Evolutionary conservation across 1,139 yeast genomes (phyloP), one percentile per base, ranked within the genome.

Genomic region (Protomyces arabidopsidicola): DNA sequence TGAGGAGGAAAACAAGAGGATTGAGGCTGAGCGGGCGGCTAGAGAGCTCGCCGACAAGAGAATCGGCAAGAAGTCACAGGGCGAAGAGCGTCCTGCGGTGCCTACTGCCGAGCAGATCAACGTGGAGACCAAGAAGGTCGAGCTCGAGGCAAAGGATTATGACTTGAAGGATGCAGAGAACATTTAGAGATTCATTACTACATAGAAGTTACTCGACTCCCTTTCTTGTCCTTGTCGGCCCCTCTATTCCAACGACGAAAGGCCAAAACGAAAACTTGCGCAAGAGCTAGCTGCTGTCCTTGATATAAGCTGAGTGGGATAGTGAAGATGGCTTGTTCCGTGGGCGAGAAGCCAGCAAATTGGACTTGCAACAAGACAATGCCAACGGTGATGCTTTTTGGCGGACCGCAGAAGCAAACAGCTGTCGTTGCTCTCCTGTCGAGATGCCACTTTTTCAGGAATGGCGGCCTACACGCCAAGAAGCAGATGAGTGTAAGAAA

Each of bases 371-470:
- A 79, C 64, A 90, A 78, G 1, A 96, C 87, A 1, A 90, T 95
- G 54, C 97, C 97, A 61, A 90, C 78, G 0, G 96, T 96, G 0
- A 96, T 96, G 0, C 96, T 89, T 73, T 90, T 90, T 2, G 97
- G 96, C 1, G 96, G 95, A 5, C 96, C 96, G 74, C 96, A 89
- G 65, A 89, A 81, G 86, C 90, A 81, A 56, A 90, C 80, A 3
- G 93, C 82, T 38, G 88, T 88, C 0, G 96, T 84, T 4, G 48
- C 24, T 3, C 27, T 6, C 12, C 22, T 42, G 16, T 42, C 48
- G 22, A 42, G 12, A 71, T 90, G 96, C 64, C 77, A 75, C 69
- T 86, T 82, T 69, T 80, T 78, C 74, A 87, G 87, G 73, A 86
- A 87, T 1, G 95, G 95, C 34, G 68, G 65, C 65, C 96, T 78